These are phyloP conservation scores for Colletotrichum chrysophilum DNA, from an alignment of 2,329 filamentous ascomycete genomes.

Conservation along the genomic window DNA sequence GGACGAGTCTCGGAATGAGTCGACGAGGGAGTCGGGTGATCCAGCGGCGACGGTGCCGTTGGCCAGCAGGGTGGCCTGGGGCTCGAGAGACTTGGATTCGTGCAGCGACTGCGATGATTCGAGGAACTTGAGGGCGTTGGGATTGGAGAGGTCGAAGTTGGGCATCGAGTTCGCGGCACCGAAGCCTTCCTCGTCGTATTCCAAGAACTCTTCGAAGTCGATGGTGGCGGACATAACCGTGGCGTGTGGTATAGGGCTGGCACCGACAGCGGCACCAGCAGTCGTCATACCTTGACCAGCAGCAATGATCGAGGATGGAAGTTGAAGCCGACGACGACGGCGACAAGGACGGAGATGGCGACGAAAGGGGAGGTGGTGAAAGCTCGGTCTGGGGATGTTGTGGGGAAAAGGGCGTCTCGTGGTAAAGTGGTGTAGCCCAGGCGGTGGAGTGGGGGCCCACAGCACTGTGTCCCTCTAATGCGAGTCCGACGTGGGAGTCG, in stretches of 20 bases:
- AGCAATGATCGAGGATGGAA: slow-evolving; percentile 6
- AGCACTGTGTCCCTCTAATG: slow-evolving; percentile 17
- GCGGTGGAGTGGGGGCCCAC: slow-evolving; percentile 23
- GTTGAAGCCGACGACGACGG: slow-evolving; percentile 8
- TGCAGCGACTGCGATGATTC: slow-evolving; percentile 27
- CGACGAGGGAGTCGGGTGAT: slow-evolving; percentile 47
- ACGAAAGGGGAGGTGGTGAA: slow-evolving; percentile 21
- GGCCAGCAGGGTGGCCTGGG: slow-evolving; percentile 21
- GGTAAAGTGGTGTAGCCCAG: slow-evolving; percentile 21
- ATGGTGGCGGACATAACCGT: slow-evolving; percentile 36
- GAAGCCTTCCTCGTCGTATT: slow-evolving; percentile 43
- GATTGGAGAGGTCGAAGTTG: slow-evolving; percentile 37
- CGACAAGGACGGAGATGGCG: slow-evolving; percentile 10
- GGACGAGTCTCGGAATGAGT: slow-evolving; percentile 53
- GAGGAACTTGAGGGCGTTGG: slow-evolving; percentile 39
- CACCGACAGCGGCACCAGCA: slow-evolving; percentile 26
- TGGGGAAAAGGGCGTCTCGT: slow-evolving; percentile 23
- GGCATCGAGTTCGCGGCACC: slow-evolving; percentile 33
- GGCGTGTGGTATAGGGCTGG: slow-evolving; percentile 45
- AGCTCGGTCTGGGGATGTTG: slow-evolving; percentile 23
- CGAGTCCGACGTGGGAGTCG: slow-evolving; percentile 11
- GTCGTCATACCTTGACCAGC: slow-evolving; percentile 24
- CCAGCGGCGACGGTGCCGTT: slow-evolving; percentile 36
- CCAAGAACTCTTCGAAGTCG: slow-evolving; percentile 37
- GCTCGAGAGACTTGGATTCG: slow-evolving; percentile 16